phyloP scores from a whole-genome alignment of 176 grass and related monocot genomes.

The Zizania latifolia region DNA sequence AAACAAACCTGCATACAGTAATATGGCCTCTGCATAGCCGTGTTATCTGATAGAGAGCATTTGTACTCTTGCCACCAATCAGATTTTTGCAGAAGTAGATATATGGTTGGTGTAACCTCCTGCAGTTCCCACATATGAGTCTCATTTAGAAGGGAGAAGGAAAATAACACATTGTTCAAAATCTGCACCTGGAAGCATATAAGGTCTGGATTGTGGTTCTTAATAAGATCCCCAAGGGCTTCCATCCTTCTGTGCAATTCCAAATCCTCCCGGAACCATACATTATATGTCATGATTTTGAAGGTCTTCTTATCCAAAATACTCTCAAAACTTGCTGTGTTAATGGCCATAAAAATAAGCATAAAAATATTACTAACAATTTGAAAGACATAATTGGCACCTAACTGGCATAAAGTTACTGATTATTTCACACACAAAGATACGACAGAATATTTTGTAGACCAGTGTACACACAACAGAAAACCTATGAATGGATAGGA shows the following conservation, averaged over 20 bases:
- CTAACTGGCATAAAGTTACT: not conserved
- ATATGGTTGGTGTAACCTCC: slow-evolving; percentile 82
- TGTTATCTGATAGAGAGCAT: slow-evolving; percentile 39
- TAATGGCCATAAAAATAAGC: not conserved
- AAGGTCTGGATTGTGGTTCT: slow-evolving; percentile 56
- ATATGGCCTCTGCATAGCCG: slow-evolving; percentile 51
- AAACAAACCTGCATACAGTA: slow-evolving; percentile 50
- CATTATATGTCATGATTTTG: slow-evolving; percentile 87
- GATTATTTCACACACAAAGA: not conserved
- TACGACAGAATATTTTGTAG: not conserved
- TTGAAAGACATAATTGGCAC: not conserved
- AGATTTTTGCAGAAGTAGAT: slow-evolving; percentile 56
- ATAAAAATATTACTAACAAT: not conserved
- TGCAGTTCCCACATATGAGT: slow-evolving; percentile 40
- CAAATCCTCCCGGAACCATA: slow-evolving; percentile 92
- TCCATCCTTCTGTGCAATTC: slow-evolving; percentile 65
- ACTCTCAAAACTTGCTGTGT: slow-evolving; percentile 14
- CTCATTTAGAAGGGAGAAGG: not conserved
- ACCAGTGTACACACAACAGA: not conserved
- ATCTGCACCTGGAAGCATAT: slow-evolving; percentile 67
- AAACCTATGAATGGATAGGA: not conserved
- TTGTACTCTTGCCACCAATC: slow-evolving; percentile 80
- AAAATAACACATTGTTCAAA: slow-evolving; percentile 1
- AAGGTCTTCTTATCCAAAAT: slow-evolving; percentile 38
- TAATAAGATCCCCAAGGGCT: slow-evolving; percentile 61